Base-by-base conservation (phyloP, 805 yeast species). In the Lipomyces japonicus region DNA sequence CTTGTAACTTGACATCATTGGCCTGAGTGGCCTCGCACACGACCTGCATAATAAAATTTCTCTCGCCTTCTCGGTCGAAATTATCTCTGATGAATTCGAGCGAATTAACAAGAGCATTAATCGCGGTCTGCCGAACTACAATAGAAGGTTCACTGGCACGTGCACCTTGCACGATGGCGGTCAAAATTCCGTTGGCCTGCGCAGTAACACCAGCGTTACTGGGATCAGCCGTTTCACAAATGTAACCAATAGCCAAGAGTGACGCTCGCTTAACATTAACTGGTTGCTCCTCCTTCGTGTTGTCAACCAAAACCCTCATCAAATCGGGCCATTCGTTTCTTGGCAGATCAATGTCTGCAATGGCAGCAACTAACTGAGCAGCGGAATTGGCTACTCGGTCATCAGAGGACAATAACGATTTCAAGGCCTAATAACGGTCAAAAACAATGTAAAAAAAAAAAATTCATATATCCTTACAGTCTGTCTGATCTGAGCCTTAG, bases 1-100 rank as follows among this genome's bases (percentile, higher is more conserved):
- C 91, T 71, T 90, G 96, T 57, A 93, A 75, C 61, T 86, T 95
- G 39, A 75, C 71, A 63, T 84, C 85, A 31, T 78, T 77, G 21
- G 95, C 86, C 68, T 91, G 96, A n/a, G 98, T 90, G 16, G 97
- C 96, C 71, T 93, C 97, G 71, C 98, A 93, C 14, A 93, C 97
- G 38, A 93, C 97, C 74, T 89, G 96, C 98, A 93, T 93, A 68
- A 93, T 86, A 70, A 85, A 89, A 68, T 93, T 90, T 65, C 98
- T 80, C 74, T 93, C 98, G 53, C 93, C 95, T 65, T 91, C 97
- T 52, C 85, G 78, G 61, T 82, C 89, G 74, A 93, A 93, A 70
- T 93, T 93, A 63, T 75, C 77, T 54, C 84, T 81, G 69, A 93
- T 88, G 68, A 91, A 93, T 59, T 84, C 95, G 61, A 93, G 77